Evolutionary conservation across 768 basidiomycete genomes (phyloP), one percentile per base, ranked within the genome.

Genomic region (Pisolithus microcarpus): DNA sequence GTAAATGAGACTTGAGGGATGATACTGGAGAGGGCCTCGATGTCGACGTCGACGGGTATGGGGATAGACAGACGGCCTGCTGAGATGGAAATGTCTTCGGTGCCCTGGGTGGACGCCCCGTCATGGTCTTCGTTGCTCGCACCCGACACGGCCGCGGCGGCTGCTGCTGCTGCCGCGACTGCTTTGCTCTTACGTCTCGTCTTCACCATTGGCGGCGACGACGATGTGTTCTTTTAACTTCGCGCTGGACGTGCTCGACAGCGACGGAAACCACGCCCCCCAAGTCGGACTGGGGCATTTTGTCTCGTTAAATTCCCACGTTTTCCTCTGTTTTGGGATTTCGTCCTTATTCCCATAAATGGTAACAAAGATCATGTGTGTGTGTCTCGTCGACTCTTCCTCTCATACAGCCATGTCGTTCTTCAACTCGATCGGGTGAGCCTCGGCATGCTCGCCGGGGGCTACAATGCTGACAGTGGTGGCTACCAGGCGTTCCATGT

Each of bases 381-480:
- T 7, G 26, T 26, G 26, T 19, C 40, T 31, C 34, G 36, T 49
- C 47, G 23, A 38, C 28, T 31, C 15, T 38, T 37, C 21, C 26
- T 23, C 19, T 23, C 16, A 8, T 28, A 38, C 44, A 16, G 48
- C 40, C 21, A 88, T 89, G 87, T 89, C 87, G 30, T 89, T 88
- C 70, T 88, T 89, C 72, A 88, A 88, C 62, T 82, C 84, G 26
- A 78, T 89, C 47, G 83, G 87, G 87, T 88, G 55, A 49, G 81
- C 69, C 38, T 28, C 49, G 19, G 23, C n/a, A 9, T 28, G 24
- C 2, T 24, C 16, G 48, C 51, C 56, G 31, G 50, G 18, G 38
- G 18, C 37, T n/a, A 36, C 39, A 46, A 43, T 62, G 42, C 60
- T n/a, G 34, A 21, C 46, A 38, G 9, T 26, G 42, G 24, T 6